These are phyloP conservation scores for Exophiala sp. DNA, from an alignment of 2,329 filamentous ascomycete genomes.

Conservation along the genomic window DNA sequence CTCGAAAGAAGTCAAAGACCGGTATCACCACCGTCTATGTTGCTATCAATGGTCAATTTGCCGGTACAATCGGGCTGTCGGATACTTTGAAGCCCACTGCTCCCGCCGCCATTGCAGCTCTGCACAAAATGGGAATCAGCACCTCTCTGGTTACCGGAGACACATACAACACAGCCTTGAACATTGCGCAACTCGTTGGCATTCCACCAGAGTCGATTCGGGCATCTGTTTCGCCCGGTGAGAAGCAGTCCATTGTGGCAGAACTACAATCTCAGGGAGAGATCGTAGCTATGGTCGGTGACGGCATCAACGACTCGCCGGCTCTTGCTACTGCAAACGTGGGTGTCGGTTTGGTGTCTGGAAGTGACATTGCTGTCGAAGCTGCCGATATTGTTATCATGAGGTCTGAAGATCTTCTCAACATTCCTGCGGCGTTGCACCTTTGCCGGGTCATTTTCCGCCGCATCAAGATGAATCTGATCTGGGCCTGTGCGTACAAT, in stretches of 20 bases:
- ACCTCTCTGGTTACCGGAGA: conserved; percentile 94
- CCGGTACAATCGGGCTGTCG: conserved; percentile 76
- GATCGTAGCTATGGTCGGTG: conserved; percentile 91
- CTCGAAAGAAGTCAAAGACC: conserved; percentile 39
- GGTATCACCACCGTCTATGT: conserved; percentile 90
- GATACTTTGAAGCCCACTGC: conserved; percentile 91
- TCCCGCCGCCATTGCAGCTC: conserved; percentile 71
- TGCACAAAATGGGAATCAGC: conserved; percentile 79
- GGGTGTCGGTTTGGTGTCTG: conserved; percentile 86
- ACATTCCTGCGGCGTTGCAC: conserved; percentile 81
- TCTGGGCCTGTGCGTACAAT: conserved; percentile 94
- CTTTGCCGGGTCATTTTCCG: conserved; percentile 81
- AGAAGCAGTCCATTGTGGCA: conserved; percentile 83
- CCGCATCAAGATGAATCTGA: conserved; percentile 88
- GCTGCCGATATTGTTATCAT: conserved; percentile 95
- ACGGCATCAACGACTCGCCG: conserved; percentile 97
- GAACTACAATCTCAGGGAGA: conserved; percentile 71
- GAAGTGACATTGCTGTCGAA: conserved; percentile 97
- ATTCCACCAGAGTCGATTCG: conserved; percentile 73
- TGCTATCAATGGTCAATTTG: conserved; percentile 76
- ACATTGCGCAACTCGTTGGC: conserved; percentile 78
- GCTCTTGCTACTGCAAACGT: conserved; percentile 89
- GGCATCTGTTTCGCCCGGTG: conserved; percentile 82
- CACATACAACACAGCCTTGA: conserved; percentile 75
- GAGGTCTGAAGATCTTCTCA: conserved; percentile 84